Conservation (phyloP, 1,284 basidiomycete species). For the Earliella scabrosa region DNA sequence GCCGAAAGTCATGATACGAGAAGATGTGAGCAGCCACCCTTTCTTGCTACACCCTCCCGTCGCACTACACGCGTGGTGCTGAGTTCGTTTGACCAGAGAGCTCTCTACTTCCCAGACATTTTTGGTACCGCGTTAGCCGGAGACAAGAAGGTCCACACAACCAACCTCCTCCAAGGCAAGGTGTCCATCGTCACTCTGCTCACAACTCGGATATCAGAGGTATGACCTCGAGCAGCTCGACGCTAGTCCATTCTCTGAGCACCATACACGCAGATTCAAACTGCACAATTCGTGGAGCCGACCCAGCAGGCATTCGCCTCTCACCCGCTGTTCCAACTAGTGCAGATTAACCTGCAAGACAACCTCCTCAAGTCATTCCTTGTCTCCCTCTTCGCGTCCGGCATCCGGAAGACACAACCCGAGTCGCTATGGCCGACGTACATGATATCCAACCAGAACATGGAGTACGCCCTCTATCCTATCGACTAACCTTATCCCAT, state of each 20-base stretch:
- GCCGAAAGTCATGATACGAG: constrained; percentile 85
- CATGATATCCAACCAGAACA: constrained; percentile 79
- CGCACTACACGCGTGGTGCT: neutral
- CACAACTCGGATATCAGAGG: constrained; percentile 87
- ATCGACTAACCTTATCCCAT: neutral
- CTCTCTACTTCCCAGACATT: constrained; percentile 92
- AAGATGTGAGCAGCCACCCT: constrained; percentile 68
- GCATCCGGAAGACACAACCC: constrained; percentile 72
- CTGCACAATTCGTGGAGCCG: constrained; percentile 70
- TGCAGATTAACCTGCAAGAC: constrained; percentile 91
- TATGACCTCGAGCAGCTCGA: constrained; percentile 40
- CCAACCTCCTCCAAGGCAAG: constrained; percentile 75
- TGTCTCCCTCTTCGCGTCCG: constrained; percentile 80
- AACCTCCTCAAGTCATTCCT: constrained; percentile 91
- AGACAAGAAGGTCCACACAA: constrained; percentile 71
- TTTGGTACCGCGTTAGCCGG: constrained; percentile 67
- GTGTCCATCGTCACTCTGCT: constrained; percentile 84
- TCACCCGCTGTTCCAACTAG: constrained; percentile 76
- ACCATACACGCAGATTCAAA: constrained; percentile 69
- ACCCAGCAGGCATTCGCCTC: constrained; percentile 65
- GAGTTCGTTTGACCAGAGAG: constrained; percentile 56
- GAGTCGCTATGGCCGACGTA: constrained; percentile 74
- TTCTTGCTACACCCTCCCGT: neutral
- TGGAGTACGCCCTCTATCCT: constrained; percentile 57
- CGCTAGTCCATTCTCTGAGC: neutral